Conservation (phyloP, 164 flowering plant species). For the Warburgia ugandensis region DNA sequence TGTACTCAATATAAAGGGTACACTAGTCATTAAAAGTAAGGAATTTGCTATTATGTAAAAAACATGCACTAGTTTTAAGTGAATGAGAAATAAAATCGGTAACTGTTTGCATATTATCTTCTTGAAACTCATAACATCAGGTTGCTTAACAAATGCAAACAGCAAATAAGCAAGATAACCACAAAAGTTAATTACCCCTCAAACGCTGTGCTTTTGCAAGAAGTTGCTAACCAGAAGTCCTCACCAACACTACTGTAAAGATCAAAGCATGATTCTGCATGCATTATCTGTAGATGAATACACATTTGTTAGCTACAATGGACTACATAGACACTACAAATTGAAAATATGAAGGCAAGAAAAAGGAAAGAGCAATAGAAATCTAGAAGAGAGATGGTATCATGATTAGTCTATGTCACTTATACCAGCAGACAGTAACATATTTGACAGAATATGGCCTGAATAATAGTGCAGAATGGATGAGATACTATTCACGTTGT, state of each 20-base stretch:
- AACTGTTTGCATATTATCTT: too few species aligned
- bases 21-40: too few species aligned
- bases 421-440: background rate
- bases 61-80: too few species aligned
- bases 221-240: slow-evolving; percentile 91
- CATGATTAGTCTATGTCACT: background rate
- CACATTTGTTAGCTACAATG: background rate
- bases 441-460: too few species aligned
- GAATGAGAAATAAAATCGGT: too few species aligned
- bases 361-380: background rate
- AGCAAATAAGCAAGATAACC: background rate
- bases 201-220: slow-evolving; percentile 75
- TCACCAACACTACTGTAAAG: slow-evolving; percentile 68
- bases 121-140: too few species aligned
- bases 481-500: too few species aligned
- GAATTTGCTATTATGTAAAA: too few species aligned
- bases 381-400: background rate
- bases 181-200: slow-evolving; percentile 55
- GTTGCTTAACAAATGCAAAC: too few species aligned
- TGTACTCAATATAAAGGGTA: too few species aligned
- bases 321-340: background rate
- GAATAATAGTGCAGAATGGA: too few species aligned
- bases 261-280: slow-evolving; percentile 69
- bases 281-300: slow-evolving; percentile 43
- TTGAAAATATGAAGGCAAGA: background rate